Percentiles rank a stretch among this genome's conserved stretches.
These are phyloP conservation scores for Smithsoniella earleae DNA, from an alignment of 163 green algal species.

Conservation along the genomic window DNA sequence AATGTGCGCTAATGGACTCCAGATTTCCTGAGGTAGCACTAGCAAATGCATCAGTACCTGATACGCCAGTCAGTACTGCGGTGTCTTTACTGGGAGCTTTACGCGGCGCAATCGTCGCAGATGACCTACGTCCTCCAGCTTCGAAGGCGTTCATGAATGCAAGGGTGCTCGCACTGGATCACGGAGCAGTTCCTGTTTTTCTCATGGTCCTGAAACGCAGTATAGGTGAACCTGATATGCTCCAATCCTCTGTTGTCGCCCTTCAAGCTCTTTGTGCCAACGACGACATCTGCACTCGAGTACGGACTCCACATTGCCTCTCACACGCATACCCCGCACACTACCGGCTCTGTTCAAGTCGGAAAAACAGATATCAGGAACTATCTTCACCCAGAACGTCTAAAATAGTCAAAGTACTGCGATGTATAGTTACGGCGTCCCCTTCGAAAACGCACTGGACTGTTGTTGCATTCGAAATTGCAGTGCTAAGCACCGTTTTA, in stretches of 20 bases:
- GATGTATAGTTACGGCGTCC: too few relatives aligned
- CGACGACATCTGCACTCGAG: constrained; percentile 73
- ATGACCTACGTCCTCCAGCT: constrained; percentile 58
- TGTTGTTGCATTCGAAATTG: too few relatives aligned
- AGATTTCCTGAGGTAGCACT: constrained; percentile 1
- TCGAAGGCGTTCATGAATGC: constrained; percentile 74
- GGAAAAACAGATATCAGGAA: too few relatives aligned
- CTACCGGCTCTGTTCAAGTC: too few relatives aligned
- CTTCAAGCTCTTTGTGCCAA: constrained; percentile 58
- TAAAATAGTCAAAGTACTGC: too few relatives aligned
- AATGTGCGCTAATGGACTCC: constrained; percentile 19
- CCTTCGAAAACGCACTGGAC: too few relatives aligned
- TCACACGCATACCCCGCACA: too few relatives aligned
- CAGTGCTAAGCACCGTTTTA: too few relatives aligned
- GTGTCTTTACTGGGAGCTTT: constrained; percentile 37
- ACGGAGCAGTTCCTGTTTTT: constrained; percentile 48
- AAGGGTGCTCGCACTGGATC: constrained; percentile 50
- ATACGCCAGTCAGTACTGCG: background rate
- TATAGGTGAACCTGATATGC: background rate
- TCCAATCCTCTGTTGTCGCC: constrained; percentile 17
- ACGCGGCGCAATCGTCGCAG: constrained; percentile 52
- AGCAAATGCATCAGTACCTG: too few relatives aligned
- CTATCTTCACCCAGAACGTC: too few relatives aligned
- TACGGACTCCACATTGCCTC: too few relatives aligned
- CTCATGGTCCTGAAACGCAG: constrained; percentile 43